Conservation (phyloP, 2,329 filamentous ascomycete genomes). For the Myriosclerotinia curreyana region DNA sequence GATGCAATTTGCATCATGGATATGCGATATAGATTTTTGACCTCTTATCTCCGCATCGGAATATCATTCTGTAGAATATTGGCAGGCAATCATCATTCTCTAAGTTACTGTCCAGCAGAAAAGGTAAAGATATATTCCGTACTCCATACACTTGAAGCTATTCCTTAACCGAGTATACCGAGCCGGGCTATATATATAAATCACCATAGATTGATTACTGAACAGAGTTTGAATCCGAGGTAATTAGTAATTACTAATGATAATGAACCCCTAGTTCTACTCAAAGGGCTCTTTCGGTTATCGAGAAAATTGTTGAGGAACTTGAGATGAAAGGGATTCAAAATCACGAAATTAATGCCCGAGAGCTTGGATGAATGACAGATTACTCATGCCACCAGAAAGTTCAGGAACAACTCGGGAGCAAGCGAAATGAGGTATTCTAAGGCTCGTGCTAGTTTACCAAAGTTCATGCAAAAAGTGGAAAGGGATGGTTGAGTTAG, state of each 20-base stretch:
- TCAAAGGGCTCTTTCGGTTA: conserved; percentile 6
- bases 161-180: not conserved
- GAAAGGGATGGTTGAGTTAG: too few relatives aligned
- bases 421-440: not conserved
- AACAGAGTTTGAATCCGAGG: not conserved
- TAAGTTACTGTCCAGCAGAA: too few relatives aligned
- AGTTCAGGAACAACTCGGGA: not conserved
- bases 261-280: conserved; percentile 6
- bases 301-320: conserved; percentile 11
- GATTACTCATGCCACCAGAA: not conserved
- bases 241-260: too few relatives aligned
- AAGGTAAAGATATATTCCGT: too few relatives aligned
- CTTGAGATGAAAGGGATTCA: conserved; percentile 2
- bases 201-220: not conserved
- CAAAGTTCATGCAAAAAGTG: too few relatives aligned
- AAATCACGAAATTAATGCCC: conserved; percentile 11
- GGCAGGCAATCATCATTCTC: too few relatives aligned
- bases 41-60: conserved; percentile 7
- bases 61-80: conserved; percentile 4
- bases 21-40: not conserved
- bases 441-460: too few relatives aligned
- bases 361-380: conserved; percentile 12
- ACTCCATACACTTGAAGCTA: not conserved
- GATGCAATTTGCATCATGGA: conserved; percentile 16
- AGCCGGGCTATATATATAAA: not conserved